Conservation (phyloP, 2,329 filamentous ascomycete species). For the Venturia carpophila region DNA sequence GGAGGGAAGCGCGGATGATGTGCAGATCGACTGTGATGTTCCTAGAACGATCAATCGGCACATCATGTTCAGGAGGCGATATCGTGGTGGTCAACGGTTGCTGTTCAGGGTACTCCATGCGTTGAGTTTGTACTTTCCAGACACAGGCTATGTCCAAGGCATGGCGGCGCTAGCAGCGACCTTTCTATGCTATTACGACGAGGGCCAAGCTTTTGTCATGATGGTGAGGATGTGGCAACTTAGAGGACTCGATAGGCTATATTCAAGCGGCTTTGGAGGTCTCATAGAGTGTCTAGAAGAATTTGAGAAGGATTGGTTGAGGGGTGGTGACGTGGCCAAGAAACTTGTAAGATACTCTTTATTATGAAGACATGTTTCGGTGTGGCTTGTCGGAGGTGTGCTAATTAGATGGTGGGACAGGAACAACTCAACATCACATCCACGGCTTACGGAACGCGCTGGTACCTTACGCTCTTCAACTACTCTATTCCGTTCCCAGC, state of each 20-base stretch:
- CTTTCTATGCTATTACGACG: slow-evolving; percentile 91
- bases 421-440: slow-evolving; percentile 71
- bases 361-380: neutral
- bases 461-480: slow-evolving; percentile 97
- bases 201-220: slow-evolving; percentile 93
- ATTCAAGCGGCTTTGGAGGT: slow-evolving; percentile 74
- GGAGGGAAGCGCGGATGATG: slow-evolving; percentile 74
- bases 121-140: slow-evolving; percentile 82
- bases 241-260: slow-evolving; percentile 76
- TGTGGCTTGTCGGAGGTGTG: neutral
- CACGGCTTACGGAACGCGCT: slow-evolving; percentile 90
- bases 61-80: slow-evolving; percentile 92
- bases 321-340: slow-evolving; percentile 64
- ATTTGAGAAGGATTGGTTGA: slow-evolving; percentile 78
- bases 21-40: slow-evolving; percentile 95
- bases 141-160: slow-evolving; percentile 92
- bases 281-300: slow-evolving; percentile 79
- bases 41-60: slow-evolving; percentile 90
- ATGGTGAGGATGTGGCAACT: slow-evolving; percentile 88
- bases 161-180: slow-evolving; percentile 94
- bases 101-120: slow-evolving; percentile 89
- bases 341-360: slow-evolving; percentile 56
- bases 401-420: slow-evolving; percentile 34
- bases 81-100: slow-evolving; percentile 83
- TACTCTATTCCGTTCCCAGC: slow-evolving; percentile 90